Evolutionary conservation across 2,329 filamentous ascomycete genomes (phyloP).

Genomic region (Arthroderma uncinatum): DNA sequence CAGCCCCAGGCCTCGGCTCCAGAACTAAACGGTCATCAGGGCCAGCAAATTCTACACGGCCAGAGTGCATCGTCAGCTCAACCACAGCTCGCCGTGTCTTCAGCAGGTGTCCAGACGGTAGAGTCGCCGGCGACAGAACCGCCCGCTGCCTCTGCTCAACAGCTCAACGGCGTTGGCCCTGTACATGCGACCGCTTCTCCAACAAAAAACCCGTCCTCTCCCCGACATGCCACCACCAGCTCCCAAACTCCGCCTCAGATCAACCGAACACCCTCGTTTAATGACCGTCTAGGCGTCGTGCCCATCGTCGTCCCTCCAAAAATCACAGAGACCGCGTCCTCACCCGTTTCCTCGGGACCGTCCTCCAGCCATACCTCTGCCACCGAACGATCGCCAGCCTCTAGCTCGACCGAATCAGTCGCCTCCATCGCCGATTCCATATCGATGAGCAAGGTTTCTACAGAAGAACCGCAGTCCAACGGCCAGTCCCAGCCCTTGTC

Average conservation of each 20-base stretch:
- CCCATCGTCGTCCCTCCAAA: constrained; percentile 7
- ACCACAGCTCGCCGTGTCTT: not conserved
- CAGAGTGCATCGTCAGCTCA: not conserved
- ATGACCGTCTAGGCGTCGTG: not conserved
- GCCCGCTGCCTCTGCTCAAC: not conserved
- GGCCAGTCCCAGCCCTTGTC: not conserved
- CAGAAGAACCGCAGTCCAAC: not conserved
- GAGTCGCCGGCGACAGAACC: not conserved
- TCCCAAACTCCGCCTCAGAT: not conserved
- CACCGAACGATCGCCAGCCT: constrained; percentile 12
- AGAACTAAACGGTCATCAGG: too few relatives aligned
- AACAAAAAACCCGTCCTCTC: not conserved
- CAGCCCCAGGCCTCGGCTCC: not conserved
- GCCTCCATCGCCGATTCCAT: not conserved
- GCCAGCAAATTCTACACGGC: too few relatives aligned
- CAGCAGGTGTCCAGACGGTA: not conserved
- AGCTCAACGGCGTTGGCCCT: not conserved
- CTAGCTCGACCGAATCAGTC: constrained; percentile 13
- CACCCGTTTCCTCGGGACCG: constrained; percentile 10
- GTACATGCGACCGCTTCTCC: constrained; percentile 3
- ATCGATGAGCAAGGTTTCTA: not conserved
- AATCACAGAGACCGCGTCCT: constrained; percentile 4
- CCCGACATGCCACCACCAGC: not conserved
- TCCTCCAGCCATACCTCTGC: constrained; percentile 14
- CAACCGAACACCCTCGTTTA: not conserved